Percentiles rank a stretch among this genome's conserved stretches.
Conservation (phyloP, 768 basidiomycete species). For the Mycena kentingensis region DNA sequence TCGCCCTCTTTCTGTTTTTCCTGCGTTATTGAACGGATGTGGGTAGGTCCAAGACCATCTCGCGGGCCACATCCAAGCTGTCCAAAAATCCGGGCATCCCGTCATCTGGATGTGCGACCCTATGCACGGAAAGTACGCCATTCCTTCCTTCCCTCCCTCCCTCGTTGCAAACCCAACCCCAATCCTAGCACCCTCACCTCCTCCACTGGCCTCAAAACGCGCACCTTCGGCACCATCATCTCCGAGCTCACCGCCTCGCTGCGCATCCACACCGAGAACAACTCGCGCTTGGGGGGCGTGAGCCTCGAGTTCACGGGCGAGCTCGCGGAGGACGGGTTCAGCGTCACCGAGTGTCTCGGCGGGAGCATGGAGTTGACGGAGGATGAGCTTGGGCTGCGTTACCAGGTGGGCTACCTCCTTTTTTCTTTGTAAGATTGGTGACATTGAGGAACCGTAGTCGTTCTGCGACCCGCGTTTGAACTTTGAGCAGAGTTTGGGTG, state of each 20-base stretch:
- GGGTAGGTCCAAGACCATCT: constrained; percentile 74
- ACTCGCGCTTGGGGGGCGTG: constrained; percentile 80
- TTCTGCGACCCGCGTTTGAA: constrained; percentile 96
- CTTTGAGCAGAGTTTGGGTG: constrained; percentile 92
- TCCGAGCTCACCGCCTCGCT: constrained; percentile 82
- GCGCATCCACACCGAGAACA: constrained; percentile 70
- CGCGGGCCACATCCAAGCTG: constrained; percentile 77
- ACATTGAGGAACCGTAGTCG: constrained; percentile 44
- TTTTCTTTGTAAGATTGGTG: neutral
- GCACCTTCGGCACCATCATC: constrained; percentile 87
- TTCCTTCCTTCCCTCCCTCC: neutral
- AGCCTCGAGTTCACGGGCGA: constrained; percentile 94
- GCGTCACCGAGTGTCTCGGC: constrained; percentile 95
- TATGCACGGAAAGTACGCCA: constrained; percentile 96
- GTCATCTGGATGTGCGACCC: constrained; percentile 96
- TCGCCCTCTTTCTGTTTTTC: neutral
- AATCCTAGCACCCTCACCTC: constrained; percentile 76
- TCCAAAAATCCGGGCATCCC: constrained; percentile 78
- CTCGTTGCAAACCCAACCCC: neutral
- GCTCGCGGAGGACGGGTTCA: constrained; percentile 85
- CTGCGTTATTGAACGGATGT: neutral
- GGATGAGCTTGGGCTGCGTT: constrained; percentile 86
- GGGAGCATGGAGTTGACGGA: constrained; percentile 95
- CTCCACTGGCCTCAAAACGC: constrained; percentile 80
- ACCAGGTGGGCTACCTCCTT: constrained; percentile 57